phyloP scores from a whole-genome alignment of 1,284 basidiomycete genomes.

The Sanguinoderma infundibulare region DNA sequence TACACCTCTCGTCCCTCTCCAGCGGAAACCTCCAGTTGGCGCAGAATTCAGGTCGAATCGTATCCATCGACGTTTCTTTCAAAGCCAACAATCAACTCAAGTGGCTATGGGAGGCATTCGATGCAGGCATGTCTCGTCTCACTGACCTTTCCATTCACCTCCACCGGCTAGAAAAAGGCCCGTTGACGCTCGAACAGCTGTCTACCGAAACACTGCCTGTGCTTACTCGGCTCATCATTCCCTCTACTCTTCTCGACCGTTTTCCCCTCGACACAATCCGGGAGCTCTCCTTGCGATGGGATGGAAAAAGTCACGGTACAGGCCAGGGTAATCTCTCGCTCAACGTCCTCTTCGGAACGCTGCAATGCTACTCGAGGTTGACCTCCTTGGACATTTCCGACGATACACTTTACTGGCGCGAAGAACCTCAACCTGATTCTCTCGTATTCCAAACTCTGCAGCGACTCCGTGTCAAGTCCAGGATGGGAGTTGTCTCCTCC shows the following conservation, averaged over 20 bases:
- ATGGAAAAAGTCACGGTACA: neutral
- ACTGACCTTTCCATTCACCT: neutral
- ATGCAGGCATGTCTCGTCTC: neutral
- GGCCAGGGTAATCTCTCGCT: no score
- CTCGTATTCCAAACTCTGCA: neutral
- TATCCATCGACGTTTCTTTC: neutral
- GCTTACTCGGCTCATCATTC: neutral
- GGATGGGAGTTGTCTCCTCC: neutral
- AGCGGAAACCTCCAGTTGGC: neutral
- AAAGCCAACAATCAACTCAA: neutral
- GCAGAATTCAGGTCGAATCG: neutral
- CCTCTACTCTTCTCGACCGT: neutral
- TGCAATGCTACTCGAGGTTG: neutral
- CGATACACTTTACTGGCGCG: neutral
- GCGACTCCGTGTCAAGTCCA: neutral
- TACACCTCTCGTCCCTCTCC: neutral
- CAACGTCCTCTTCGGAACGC: neutral
- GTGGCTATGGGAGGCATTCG: neutral
- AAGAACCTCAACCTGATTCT: neutral
- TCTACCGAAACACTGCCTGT: neutral
- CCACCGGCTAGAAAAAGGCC: neutral
- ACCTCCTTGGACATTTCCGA: neutral
- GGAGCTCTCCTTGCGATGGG: neutral
- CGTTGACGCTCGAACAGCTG: neutral
- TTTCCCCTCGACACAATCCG: neutral